Evolutionary conservation across 768 basidiomycete genomes (phyloP), one percentile per base, ranked within the genome.

Genomic region (Amanita exitialis): DNA sequence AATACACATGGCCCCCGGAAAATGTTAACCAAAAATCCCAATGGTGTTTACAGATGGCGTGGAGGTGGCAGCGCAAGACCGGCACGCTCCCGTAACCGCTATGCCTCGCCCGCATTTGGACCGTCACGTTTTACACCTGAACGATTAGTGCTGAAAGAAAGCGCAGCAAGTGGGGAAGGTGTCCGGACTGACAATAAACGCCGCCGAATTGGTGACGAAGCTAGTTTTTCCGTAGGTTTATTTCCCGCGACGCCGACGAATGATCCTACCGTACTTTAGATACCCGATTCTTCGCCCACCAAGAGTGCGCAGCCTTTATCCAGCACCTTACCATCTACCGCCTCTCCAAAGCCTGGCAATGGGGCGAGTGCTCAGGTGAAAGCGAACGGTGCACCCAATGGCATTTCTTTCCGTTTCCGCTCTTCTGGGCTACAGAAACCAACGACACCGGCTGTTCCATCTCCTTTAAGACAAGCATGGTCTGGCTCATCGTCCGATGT

Each of bases 381-480:
- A 32, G 30, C 20, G 6, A 51, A 51, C 9, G 43, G 50, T 44
- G 15, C 34, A 44, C 6, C 45, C 10, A 47, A 44, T 44, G 43
- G 51, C 18, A 12, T 37, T 3, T 15, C 52, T 16, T 39, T 47
- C 46, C 68, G 73, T 25, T 62, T 78, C 43, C 75, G 75, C 15
- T 67, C 71, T 20, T 62, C 70, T 9, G 69, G 66, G 10, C 34
- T 69, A 25, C 47, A 61, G 43, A 83, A 82, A 56, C 76, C 74
- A 5, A 83, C 82, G 15, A 65, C 74, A 1, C 87, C 88, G 5
- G 76, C 74, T 10, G 65, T 79, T 6, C 85, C 88, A 13, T 90
- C 86, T 8, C 88, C 87, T 21, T 68, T 90, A 39, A 77, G 87
- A 4, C 82, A 90, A 57, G 72, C 83, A 3, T 89, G 86, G 86